phyloP scores from a whole-genome alignment of 2,329 filamentous ascomycete genomes.

The Lachnellula hyalina region DNA sequence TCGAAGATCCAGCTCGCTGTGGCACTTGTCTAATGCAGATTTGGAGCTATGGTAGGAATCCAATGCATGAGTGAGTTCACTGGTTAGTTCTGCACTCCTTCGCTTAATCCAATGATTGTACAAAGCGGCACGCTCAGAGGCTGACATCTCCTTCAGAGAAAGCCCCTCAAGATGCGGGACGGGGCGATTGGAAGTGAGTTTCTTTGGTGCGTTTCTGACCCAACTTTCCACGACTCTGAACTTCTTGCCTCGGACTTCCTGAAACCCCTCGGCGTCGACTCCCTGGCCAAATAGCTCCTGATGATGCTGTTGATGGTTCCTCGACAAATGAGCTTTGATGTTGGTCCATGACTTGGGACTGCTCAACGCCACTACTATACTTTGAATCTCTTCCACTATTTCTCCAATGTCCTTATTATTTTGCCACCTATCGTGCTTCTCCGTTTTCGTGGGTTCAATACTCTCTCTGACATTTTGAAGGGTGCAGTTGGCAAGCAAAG shows the following conservation, averaged over 20 bases:
- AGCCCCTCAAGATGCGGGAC: conserved; percentile 13
- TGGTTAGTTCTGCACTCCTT: conserved; percentile 13
- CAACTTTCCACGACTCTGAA: conserved; percentile 20
- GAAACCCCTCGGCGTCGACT: conserved; percentile 19
- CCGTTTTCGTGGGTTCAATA: conserved; percentile 16
- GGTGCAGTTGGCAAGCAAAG: conserved; percentile 20
- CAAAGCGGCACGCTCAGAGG: conserved; percentile 13
- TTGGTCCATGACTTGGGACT: conserved; percentile 21
- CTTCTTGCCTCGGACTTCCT: conserved; percentile 17
- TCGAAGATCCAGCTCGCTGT: conserved; percentile 20
- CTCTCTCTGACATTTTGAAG: conserved; percentile 13
- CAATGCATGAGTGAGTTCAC: conserved; percentile 15
- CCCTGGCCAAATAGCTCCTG: conserved; percentile 18
- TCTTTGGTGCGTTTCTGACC: conserved; percentile 20
- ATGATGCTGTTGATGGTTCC: conserved; percentile 12
- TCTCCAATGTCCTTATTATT: conserved; percentile 19
- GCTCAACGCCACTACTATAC: conserved; percentile 17
- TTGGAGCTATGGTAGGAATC: conserved; percentile 19
- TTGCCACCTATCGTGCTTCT: conserved; percentile 21
- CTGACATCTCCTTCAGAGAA: conserved; percentile 19
- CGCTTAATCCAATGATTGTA: conserved; percentile 19
- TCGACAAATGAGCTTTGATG: conserved; percentile 16
- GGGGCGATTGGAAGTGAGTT: conserved; percentile 16
- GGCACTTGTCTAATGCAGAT: conserved; percentile 18
- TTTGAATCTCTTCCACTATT: conserved; percentile 15